A percentile compares a stretch with the other conserved stretches of the same genome.
phyloP scores from a whole-genome alignment of 176 grass and related monocot genomes.

The Bromus sterilis region DNA sequence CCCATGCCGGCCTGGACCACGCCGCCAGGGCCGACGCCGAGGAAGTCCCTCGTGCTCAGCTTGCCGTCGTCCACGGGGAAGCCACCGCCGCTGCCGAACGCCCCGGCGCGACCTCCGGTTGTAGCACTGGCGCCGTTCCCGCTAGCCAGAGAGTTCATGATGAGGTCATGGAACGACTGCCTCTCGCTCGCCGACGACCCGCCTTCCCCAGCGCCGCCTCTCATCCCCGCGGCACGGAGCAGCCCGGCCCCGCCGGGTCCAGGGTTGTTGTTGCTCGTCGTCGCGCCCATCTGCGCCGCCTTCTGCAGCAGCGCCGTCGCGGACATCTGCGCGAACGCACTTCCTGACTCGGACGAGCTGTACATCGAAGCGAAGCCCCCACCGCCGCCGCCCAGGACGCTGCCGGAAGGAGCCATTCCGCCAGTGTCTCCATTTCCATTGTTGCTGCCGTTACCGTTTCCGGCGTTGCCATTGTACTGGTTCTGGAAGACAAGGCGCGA shows the following conservation, averaged over 20 bases:
- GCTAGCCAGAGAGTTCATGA: conserved; percentile 67
- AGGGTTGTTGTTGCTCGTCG: conserved; percentile 25
- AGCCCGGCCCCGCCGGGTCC: conserved; percentile 25
- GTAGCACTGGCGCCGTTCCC: not conserved
- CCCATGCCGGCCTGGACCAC: conserved; percentile 39
- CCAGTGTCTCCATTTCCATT: not conserved
- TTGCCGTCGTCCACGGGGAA: conserved; percentile 41
- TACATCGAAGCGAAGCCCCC: conserved; percentile 27
- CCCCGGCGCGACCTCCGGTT: not conserved
- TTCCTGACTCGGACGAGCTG: not conserved
- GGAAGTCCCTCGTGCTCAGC: conserved; percentile 87
- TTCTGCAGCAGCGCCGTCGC: conserved; percentile 90
- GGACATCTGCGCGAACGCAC: conserved; percentile 51
- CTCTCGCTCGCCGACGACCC: conserved; percentile 28
- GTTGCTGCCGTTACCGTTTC: not conserved
- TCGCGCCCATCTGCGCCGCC: conserved; percentile 82
- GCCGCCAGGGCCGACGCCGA: conserved; percentile 55
- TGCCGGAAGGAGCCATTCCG: conserved; percentile 1
- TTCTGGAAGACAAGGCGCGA: conserved; percentile 38
- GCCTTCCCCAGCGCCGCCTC: conserved; percentile 2
- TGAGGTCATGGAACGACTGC: conserved; percentile 55
- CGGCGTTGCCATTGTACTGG: conserved; percentile 24
- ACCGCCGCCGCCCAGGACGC: not conserved
- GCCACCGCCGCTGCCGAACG: conserved; percentile 21
- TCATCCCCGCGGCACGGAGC: conserved; percentile 36